phyloP scores from a whole-genome alignment of 1,284 basidiomycete species.

The Rhodotorula mucilaginosa region DNA sequence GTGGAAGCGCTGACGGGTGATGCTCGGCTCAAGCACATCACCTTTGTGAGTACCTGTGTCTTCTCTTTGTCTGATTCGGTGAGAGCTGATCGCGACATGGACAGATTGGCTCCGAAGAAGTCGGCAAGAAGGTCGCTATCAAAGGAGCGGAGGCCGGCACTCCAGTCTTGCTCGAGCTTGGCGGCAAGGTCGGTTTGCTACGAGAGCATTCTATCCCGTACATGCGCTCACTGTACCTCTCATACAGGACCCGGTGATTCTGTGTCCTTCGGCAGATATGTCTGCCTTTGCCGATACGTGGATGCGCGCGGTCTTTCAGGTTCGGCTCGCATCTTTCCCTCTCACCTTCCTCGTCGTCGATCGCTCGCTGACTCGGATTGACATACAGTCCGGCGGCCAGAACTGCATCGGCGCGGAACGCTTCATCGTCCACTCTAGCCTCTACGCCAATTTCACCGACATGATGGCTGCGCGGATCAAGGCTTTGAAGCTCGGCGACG shows the following conservation, averaged over 20 bases:
- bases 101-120: conserved; percentile 85
- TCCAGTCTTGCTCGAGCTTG: conserved; percentile 42
- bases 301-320: conserved; percentile 86
- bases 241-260: conserved; percentile 54
- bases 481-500: conserved; percentile 62
- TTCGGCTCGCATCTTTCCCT: conserved; percentile 31
- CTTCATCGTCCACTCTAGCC: conserved; percentile 73
- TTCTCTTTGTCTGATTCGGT: no score
- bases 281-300: conserved; percentile 54
- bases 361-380: not conserved
- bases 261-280: conserved; percentile 54
- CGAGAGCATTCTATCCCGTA: no score
- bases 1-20: conserved; percentile 79
- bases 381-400: conserved; percentile 65
- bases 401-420: conserved; percentile 97
- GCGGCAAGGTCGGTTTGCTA: conserved; percentile 37
- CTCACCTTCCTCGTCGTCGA: not conserved
- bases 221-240: not conserved
- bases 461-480: conserved; percentile 63
- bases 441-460: conserved; percentile 70
- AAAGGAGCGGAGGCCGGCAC: conserved; percentile 40
- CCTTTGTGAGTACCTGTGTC: conserved; percentile 47
- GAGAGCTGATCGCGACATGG: conserved; percentile 51
- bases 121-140: conserved; percentile 70
- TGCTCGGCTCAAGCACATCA: conserved; percentile 66